Percentiles rank a stretch among this genome's conserved stretches.
phyloP scores from a whole-genome alignment of 2,329 filamentous ascomycete genomes.

The Beauveria rudraprayagi region DNA sequence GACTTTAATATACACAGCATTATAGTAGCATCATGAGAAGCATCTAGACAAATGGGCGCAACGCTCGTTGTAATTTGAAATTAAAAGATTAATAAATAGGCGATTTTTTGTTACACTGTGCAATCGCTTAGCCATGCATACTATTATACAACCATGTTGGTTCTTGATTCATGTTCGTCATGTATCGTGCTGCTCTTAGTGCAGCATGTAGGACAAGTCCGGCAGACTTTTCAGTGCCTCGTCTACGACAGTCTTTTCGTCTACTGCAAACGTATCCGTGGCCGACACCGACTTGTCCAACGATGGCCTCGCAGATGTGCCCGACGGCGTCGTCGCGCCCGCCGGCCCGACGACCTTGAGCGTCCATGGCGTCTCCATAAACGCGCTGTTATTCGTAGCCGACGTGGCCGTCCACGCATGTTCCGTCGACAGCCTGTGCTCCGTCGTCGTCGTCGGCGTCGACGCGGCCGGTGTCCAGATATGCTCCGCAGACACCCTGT shows the following conservation, averaged over 20 bases:
- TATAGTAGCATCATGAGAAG: neutral
- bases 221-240: constrained; percentile 6
- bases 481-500: neutral
- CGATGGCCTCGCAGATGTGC: neutral
- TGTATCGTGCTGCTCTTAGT: neutral
- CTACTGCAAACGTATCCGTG: neutral
- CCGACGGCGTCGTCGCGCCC: neutral
- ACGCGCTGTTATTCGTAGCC: neutral
- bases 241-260: neutral
- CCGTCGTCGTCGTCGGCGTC: neutral
- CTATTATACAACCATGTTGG: constrained; percentile 4
- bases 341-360: neutral
- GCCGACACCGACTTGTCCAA: neutral
- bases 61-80: neutral
- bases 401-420: neutral
- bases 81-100: neutral
- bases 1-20: neutral
- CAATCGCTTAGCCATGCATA: neutral
- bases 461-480: neutral
- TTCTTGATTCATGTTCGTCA: neutral
- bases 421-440: neutral
- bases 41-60: neutral
- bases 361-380: neutral
- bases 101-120: neutral
- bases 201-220: constrained; percentile 13